phyloP scores from a whole-genome alignment of 2,329 filamentous ascomycete genomes.

The Hymenoscyphus infarciens region DNA sequence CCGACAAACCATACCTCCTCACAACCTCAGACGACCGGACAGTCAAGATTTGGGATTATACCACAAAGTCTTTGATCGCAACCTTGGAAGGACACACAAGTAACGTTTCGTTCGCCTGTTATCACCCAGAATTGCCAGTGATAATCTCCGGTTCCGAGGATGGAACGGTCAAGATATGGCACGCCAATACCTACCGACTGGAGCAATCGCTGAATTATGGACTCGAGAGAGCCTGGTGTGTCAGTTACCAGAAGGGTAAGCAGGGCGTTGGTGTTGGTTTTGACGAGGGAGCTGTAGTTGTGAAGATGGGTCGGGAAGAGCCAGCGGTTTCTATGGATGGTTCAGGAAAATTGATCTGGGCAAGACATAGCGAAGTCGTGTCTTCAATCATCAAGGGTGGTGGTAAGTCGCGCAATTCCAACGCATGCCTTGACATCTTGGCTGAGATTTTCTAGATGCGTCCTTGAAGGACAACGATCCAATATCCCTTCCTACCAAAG shows the following conservation, averaged over 20 bases:
- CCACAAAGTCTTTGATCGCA: conserved; percentile 93
- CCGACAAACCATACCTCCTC: conserved; percentile 80
- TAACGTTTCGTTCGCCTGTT: conserved; percentile 97
- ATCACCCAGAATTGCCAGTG: conserved; percentile 92
- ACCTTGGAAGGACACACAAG: conserved; percentile 96
- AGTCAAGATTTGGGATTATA: conserved; percentile 99
- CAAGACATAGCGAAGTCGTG: conserved; percentile 89
- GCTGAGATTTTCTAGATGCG: conserved; percentile 55
- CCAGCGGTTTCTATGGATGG: conserved; percentile 96
- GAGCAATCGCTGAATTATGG: conserved; percentile 97
- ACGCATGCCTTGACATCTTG: background rate
- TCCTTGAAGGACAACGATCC: conserved; percentile 84
- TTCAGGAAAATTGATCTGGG: conserved; percentile 95
- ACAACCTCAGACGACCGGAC: conserved; percentile 96
- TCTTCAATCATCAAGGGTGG: conserved; percentile 93
- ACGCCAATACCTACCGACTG: conserved; percentile 93
- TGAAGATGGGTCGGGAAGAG: conserved; percentile 96
- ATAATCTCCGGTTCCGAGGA: conserved; percentile 98
- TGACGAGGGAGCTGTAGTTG: conserved; percentile 94
- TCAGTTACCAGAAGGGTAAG: conserved; percentile 89
- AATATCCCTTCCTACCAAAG: conserved; percentile 84
- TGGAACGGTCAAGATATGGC: conserved; percentile 96
- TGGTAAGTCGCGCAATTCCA: conserved; percentile 41
- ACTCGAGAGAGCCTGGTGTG: conserved; percentile 94
- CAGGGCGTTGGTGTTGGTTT: conserved; percentile 95